Evolutionary conservation across 2,329 filamentous ascomycete genomes (phyloP).

Genomic region (Metarhizium sp.): DNA sequence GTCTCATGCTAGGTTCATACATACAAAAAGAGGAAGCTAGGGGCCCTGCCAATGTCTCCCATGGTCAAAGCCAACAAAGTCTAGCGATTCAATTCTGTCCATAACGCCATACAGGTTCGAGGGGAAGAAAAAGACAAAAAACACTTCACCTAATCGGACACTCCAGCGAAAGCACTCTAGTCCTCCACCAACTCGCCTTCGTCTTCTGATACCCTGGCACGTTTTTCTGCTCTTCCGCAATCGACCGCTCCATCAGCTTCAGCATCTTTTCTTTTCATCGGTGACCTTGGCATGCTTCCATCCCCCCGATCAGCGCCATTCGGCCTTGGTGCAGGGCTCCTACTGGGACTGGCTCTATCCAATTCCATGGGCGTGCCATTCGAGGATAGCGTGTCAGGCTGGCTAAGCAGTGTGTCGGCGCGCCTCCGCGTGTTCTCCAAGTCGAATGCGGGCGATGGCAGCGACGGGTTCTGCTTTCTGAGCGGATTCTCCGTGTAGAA

Average conservation of each 20-base stretch:
- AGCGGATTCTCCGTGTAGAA: constrained; percentile 58
- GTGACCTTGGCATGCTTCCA: constrained; percentile 18
- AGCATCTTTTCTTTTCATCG: constrained; percentile 32
- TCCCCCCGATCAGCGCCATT: constrained; percentile 28
- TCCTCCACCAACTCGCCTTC: constrained; percentile 37
- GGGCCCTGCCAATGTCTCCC: neutral
- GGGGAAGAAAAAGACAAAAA: neutral
- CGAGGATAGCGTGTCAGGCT: constrained; percentile 36
- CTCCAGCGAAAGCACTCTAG: constrained; percentile 4
- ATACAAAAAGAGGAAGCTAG: neutral
- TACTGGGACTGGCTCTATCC: constrained; percentile 41
- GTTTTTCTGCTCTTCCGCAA: constrained; percentile 31
- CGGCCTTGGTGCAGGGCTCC: constrained; percentile 32
- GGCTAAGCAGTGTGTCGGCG: constrained; percentile 31
- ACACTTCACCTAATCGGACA: neutral
- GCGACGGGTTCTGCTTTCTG: constrained; percentile 43
- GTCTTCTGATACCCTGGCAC: constrained; percentile 36
- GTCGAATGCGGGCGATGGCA: constrained; percentile 45
- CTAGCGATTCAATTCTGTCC: neutral
- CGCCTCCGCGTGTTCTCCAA: constrained; percentile 47
- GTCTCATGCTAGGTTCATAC: constrained; percentile 1
- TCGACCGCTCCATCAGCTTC: constrained; percentile 22
- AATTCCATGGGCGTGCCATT: constrained; percentile 37
- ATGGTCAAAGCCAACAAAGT: neutral
- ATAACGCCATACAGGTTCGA: neutral